Evolutionary conservation across 2,329 filamentous ascomycete species (phyloP).

Genomic region (Ustulina deusta): DNA sequence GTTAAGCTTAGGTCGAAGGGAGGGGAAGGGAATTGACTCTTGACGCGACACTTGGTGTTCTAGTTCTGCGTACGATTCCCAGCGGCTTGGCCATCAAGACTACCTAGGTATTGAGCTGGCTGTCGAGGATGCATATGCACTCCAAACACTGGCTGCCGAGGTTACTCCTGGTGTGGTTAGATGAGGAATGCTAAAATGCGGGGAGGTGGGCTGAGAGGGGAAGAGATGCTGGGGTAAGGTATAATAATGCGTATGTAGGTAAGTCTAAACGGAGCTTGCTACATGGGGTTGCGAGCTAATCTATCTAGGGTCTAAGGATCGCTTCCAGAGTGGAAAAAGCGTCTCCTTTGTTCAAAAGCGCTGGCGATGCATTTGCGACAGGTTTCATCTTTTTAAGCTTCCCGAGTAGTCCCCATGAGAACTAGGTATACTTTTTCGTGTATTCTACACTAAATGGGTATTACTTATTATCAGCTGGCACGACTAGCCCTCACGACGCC

Average conservation of each 20-base stretch:
- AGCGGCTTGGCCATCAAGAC: constrained; percentile 4
- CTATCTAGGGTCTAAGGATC: background rate
- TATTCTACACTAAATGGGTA: background rate
- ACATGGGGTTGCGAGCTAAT: background rate
- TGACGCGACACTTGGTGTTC: background rate
- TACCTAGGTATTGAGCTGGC: background rate
- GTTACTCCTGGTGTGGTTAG: constrained; percentile 12
- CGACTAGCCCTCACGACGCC: background rate
- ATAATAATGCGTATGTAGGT: no score
- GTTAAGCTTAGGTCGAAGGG: background rate
- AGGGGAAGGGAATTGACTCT: background rate
- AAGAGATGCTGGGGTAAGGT: constrained; percentile 1
- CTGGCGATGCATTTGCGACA: background rate
- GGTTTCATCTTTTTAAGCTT: background rate
- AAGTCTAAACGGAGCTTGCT: background rate
- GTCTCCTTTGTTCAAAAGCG: background rate
- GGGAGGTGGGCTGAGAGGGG: constrained; percentile 25
- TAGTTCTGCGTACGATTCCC: background rate
- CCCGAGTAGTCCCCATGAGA: background rate
- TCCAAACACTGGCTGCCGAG: constrained; percentile 27
- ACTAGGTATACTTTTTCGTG: background rate
- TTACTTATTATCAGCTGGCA: background rate
- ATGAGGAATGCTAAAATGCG: constrained; percentile 24
- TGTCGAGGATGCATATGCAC: constrained; percentile 18
- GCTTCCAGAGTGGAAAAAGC: background rate